Evolutionary conservation across 1,284 basidiomycete species (phyloP).

Genomic region (Ustilago nuda): DNA sequence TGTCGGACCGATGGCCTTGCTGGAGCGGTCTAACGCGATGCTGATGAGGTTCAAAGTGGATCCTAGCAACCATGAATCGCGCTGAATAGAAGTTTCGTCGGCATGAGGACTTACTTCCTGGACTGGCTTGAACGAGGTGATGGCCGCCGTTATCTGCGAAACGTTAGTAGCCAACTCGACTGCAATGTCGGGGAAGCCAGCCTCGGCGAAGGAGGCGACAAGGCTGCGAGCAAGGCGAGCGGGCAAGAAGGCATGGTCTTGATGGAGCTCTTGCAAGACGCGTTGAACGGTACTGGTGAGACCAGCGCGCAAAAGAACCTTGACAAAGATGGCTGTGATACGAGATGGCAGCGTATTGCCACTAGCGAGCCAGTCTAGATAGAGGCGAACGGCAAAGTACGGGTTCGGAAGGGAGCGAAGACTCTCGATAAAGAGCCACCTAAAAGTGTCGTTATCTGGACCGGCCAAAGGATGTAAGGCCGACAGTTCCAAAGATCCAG

Average conservation of each 20-base stretch:
- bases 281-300: constrained; percentile 22
- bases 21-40: constrained; percentile 43
- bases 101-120: not conserved
- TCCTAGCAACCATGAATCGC: constrained; percentile 8
- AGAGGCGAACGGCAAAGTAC: constrained; percentile 39
- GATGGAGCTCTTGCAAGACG: constrained; percentile 33
- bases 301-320: constrained; percentile 26
- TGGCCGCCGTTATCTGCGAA: constrained; percentile 8
- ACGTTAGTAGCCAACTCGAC: constrained; percentile 34
- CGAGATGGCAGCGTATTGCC: constrained; percentile 29
- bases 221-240: constrained; percentile 33
- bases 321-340: constrained; percentile 28
- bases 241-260: constrained; percentile 19
- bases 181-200: constrained; percentile 40
- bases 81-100: not conserved
- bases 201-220: constrained; percentile 37
- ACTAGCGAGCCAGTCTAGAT: constrained; percentile 47
- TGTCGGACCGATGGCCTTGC: constrained; percentile 1
- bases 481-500: constrained; percentile 10
- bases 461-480: constrained; percentile 22
- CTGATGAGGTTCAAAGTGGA: constrained; percentile 38
- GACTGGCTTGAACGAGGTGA: not conserved
- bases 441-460: constrained; percentile 33
- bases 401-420: constrained; percentile 6
- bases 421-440: constrained; percentile 42